Conservation (phyloP, 768 basidiomycete species). For the Trametes cinnabarina region DNA sequence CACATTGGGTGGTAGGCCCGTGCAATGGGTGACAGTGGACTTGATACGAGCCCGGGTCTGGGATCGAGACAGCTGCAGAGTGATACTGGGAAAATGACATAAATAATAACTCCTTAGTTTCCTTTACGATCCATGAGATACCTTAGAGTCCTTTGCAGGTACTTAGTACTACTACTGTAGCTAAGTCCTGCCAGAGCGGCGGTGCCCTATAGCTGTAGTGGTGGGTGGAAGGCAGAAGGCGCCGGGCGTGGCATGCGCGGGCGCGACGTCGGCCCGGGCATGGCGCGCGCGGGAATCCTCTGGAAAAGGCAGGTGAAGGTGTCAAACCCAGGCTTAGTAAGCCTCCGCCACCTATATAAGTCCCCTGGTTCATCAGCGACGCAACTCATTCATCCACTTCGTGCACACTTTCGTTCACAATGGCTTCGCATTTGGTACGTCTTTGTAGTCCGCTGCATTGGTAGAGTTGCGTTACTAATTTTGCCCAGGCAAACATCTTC, state of each 20-base stretch:
- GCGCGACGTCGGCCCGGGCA: neutral
- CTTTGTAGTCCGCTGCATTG: neutral
- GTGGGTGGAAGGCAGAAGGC: no score
- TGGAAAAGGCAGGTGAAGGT: slow-evolving; percentile 1
- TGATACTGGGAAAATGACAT: no score
- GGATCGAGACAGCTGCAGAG: no score
- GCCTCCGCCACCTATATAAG: slow-evolving; percentile 23
- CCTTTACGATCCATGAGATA: no score
- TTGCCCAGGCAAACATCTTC: slow-evolving; percentile 83
- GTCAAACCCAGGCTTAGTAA: slow-evolving; percentile 9
- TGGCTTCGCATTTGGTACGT: slow-evolving; percentile 76
- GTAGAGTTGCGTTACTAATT: neutral
- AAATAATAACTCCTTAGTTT: no score
- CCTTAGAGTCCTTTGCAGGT: no score
- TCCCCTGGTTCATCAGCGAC: neutral
- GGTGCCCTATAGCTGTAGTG: no score
- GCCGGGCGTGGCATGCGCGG: neutral
- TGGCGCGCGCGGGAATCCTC: neutral
- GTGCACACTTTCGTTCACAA: slow-evolving; percentile 23
- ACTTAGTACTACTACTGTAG: no score
- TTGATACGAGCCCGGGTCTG: no score
- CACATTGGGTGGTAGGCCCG: no score
- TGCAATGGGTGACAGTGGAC: no score
- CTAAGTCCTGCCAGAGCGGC: no score
- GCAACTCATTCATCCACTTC: neutral